phyloP scores from a whole-genome alignment of 108 stramenopile species.

The Pseudonitzschia multistriata region DNA sequence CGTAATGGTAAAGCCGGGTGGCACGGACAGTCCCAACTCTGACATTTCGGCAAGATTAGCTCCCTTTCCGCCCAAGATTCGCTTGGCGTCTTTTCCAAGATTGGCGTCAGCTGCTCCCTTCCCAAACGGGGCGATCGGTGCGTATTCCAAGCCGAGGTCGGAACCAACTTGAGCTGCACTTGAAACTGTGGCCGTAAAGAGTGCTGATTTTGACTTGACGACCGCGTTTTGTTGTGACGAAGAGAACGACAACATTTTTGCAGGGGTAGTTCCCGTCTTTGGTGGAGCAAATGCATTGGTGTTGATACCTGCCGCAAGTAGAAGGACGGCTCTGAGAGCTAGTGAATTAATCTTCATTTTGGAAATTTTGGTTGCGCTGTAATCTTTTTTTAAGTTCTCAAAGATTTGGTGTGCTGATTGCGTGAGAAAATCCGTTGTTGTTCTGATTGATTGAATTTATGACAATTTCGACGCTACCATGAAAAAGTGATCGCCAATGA shows the following conservation, averaged over 20 bases:
- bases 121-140: constrained; percentile 49
- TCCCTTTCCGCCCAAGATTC: constrained; percentile 73
- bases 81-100: constrained; percentile 8
- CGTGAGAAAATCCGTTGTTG: no score
- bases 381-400: not conserved
- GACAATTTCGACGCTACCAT: not conserved
- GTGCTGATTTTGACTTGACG: not conserved
- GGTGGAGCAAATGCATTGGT: not conserved
- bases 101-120: constrained; percentile 35
- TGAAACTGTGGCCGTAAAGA: not conserved
- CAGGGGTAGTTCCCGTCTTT: not conserved
- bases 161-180: not conserved
- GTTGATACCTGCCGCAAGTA: not conserved
- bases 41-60: constrained; percentile 75
- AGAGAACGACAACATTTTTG: not conserved
- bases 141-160: constrained; percentile 20
- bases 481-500: not conserved
- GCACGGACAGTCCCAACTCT: constrained; percentile 67
- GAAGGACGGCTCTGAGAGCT: constrained; percentile 1
- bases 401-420: no score
- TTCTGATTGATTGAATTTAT: not conserved
- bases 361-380: not conserved
- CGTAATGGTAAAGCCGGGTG: constrained; percentile 76
- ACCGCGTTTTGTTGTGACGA: no score
- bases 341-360: constrained; percentile 1